A percentile compares a stretch with the other conserved stretches of the same genome.
Evolutionary conservation across 2,329 filamentous ascomycete species (phyloP).

Genomic region (Venturia oleaginea): DNA sequence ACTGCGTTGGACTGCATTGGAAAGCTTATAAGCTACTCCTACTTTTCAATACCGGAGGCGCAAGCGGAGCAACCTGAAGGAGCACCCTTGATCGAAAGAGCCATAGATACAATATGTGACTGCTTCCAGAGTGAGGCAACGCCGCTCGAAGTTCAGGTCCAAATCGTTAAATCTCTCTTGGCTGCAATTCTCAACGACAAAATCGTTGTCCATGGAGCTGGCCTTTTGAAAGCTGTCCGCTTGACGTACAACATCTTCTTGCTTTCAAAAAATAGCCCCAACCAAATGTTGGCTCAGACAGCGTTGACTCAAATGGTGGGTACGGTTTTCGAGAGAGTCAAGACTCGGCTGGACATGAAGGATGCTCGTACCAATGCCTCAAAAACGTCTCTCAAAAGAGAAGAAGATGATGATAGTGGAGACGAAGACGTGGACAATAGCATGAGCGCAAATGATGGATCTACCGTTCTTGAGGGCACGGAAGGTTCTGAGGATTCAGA

Average conservation of each 20-base stretch:
- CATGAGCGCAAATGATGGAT: slow-evolving; percentile 18
- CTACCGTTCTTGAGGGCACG: slow-evolving; percentile 24
- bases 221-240: slow-evolving; percentile 88
- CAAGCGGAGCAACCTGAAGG: slow-evolving; percentile 17
- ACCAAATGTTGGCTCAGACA: slow-evolving; percentile 94
- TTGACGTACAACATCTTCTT: slow-evolving; percentile 99
- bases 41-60: slow-evolving; percentile 69
- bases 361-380: slow-evolving; percentile 58
- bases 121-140: slow-evolving; percentile 98
- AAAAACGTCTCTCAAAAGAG: slow-evolving; percentile 29
- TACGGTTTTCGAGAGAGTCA: slow-evolving; percentile 93
- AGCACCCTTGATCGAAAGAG: slow-evolving; percentile 75
- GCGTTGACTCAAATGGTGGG: slow-evolving; percentile 98
- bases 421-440: slow-evolving; percentile 22
- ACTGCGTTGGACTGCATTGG: slow-evolving; percentile 95
- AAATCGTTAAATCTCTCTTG: slow-evolving; percentile 94
- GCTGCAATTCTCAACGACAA: slow-evolving; percentile 97
- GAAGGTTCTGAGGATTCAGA: slow-evolving; percentile 34
- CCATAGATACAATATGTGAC: slow-evolving; percentile 98
- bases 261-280: slow-evolving; percentile 83
- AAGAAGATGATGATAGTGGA: slow-evolving; percentile 17
- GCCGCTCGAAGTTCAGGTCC: slow-evolving; percentile 81
- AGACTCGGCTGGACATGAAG: slow-evolving; percentile 75
- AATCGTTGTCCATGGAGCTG: slow-evolving; percentile 94
- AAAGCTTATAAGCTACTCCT: slow-evolving; percentile 97